Conservation (phyloP, 371 early-diverging fungal genomes). For the Globomyces sp. region DNA sequence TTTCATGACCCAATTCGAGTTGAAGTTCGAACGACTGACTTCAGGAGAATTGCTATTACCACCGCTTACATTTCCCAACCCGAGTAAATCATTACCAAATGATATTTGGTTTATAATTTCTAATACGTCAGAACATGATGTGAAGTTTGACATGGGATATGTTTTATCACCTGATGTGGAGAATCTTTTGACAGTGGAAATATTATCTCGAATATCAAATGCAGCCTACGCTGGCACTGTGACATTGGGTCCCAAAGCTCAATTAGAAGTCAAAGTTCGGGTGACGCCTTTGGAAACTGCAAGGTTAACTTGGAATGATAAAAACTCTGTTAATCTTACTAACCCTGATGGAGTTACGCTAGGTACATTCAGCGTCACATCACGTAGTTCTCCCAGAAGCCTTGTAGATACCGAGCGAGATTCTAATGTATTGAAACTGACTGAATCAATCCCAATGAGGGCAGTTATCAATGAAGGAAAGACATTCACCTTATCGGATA, state of each 20-base stretch:
- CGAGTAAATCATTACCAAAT: constrained; percentile 56
- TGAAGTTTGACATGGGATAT: constrained; percentile 73
- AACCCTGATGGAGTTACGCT: constrained; percentile 54
- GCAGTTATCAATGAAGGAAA: constrained; percentile 65
- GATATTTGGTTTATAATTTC: constrained; percentile 82
- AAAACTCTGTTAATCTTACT: constrained; percentile 42
- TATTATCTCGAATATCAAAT: constrained; percentile 79
- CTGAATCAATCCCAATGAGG: constrained; percentile 67
- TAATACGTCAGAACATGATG: constrained; percentile 73
- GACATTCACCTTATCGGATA: constrained; percentile 65
- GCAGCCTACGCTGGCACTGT: constrained; percentile 75
- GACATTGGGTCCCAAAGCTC: constrained; percentile 63
- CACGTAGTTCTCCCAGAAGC: constrained; percentile 14
- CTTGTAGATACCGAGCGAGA: not conserved
- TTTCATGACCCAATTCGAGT: constrained; percentile 69
- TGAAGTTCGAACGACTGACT: constrained; percentile 71
- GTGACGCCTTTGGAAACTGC: constrained; percentile 63
- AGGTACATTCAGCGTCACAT: constrained; percentile 32
- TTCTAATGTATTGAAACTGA: constrained; percentile 29
- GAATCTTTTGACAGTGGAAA: constrained; percentile 65
- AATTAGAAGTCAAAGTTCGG: constrained; percentile 74
- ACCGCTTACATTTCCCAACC: constrained; percentile 63
- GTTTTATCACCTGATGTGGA: constrained; percentile 60
- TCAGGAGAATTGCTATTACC: constrained; percentile 72
- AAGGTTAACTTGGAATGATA: constrained; percentile 51